These are phyloP conservation scores for Cnidoscolus chayamansa DNA, from an alignment of 441 rosid genomes.

Conservation along the genomic window DNA sequence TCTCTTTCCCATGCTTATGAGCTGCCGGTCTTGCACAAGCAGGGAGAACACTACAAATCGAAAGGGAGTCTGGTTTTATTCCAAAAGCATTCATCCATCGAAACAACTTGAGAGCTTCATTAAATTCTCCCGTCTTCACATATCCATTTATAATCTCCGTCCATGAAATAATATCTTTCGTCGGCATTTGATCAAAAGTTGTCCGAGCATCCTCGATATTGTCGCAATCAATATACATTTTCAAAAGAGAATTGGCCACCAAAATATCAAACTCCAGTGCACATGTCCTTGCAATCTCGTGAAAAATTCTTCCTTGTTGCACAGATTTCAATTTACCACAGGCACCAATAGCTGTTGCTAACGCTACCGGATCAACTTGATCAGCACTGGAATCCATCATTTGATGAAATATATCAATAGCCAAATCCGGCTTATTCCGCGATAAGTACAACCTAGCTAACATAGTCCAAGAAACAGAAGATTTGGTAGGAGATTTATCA, in stretches of 20 bases:
- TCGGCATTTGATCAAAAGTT: conserved; percentile 36
- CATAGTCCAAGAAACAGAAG: conserved; percentile 44
- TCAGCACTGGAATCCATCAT: conserved; percentile 29
- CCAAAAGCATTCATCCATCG: conserved; percentile 37
- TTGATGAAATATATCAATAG: conserved; percentile 36
- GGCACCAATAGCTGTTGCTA: conserved; percentile 42
- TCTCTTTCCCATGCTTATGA: conserved; percentile 44
- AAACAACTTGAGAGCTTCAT: conserved; percentile 46
- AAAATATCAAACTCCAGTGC: conserved; percentile 41
- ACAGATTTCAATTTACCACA: conserved; percentile 39
- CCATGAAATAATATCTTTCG: conserved; percentile 45
- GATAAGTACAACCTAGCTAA: conserved; percentile 37
- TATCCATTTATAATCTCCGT: conserved; percentile 38
- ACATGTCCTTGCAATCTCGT: conserved; percentile 33
- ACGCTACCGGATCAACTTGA: conserved; percentile 35
- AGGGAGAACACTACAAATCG: conserved; percentile 38
- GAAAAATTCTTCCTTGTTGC: conserved; percentile 37
- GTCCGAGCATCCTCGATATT: conserved; percentile 32
- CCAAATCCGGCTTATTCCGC: conserved; percentile 34
- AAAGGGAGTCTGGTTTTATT: conserved; percentile 34
- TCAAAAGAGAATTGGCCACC: conserved; percentile 47
- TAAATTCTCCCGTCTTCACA: conserved; percentile 41
- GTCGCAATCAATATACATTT: conserved; percentile 44
- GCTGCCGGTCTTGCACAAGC: conserved; percentile 48
- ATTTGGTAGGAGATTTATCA: conserved; percentile 32